phyloP scores from a whole-genome alignment of 805 yeast genomes.

The Cyberlindnera bimundalis region DNA sequence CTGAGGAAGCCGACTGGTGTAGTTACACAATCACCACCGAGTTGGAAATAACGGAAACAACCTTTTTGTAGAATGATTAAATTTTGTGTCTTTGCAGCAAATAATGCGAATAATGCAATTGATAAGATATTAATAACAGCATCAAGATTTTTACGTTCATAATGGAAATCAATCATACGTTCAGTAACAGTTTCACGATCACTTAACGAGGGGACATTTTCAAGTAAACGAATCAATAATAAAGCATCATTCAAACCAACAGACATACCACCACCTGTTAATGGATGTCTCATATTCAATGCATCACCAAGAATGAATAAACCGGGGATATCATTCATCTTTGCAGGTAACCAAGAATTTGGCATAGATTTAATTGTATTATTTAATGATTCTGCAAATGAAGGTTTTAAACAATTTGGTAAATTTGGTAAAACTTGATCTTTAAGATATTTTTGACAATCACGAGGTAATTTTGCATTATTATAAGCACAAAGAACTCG shows the following conservation, averaged over 20 bases:
- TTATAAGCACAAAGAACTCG: conserved; percentile 88
- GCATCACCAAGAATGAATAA: conserved; percentile 87
- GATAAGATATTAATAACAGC: conserved; percentile 87
- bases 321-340: conserved; percentile 67
- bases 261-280: conserved; percentile 99
- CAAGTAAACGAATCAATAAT: conserved; percentile 61
- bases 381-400: conserved; percentile 63
- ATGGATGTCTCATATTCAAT: conserved; percentile 94
- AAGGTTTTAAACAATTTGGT: conserved; percentile 62
- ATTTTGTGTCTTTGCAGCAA: conserved; percentile 76
- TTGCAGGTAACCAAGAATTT: conserved; percentile 83
- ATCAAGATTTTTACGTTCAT: conserved; percentile 72
- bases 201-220: conserved; percentile 45
- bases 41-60: conserved; percentile 79
- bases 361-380: conserved; percentile 83
- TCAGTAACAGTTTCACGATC: conserved; percentile 56
- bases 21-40: conserved; percentile 75
- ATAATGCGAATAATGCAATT: conserved; percentile 82
- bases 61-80: conserved; percentile 76
- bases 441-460: conserved; percentile 56
- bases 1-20: conserved; percentile 82
- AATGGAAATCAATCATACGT: conserved; percentile 65
- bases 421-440: conserved; percentile 60
- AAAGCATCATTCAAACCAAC: conserved; percentile 89
- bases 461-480: conserved; percentile 69